These are phyloP conservation scores for Flaveria bidentis DNA, from an alignment of 129 eudicot genomes.

Conservation along the genomic window DNA sequence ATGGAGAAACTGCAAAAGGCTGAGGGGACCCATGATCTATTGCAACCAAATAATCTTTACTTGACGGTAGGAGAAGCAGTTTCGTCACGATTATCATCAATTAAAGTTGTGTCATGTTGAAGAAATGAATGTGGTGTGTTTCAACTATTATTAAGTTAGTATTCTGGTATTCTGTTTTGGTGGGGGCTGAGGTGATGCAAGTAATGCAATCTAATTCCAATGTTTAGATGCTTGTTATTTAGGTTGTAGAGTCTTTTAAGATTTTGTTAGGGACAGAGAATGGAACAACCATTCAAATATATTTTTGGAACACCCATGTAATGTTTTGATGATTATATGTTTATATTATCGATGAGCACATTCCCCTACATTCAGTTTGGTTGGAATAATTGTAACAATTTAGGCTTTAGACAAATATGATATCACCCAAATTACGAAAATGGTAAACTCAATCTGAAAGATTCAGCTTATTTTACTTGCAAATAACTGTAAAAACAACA, in stretches of 20 bases:
- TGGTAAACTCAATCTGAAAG: background rate
- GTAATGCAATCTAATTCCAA: conserved; percentile 28
- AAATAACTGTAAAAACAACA: too few relatives aligned
- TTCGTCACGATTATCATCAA: conserved; percentile 44
- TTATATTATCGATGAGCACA: background rate
- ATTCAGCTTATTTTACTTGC: background rate
- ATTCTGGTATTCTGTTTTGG: background rate
- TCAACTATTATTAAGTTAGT: conserved; percentile 6
- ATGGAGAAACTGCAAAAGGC: conserved; percentile 68
- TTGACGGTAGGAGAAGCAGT: conserved; percentile 90
- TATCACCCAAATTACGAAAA: too few relatives aligned
- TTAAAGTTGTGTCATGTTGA: conserved; percentile 49
- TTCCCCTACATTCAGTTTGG: background rate
- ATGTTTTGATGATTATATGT: conserved; percentile 33
- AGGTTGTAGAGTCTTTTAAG: conserved; percentile 20
- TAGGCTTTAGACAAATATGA: too few relatives aligned
- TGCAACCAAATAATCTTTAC: conserved; percentile 56
- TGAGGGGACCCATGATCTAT: conserved; percentile 44
- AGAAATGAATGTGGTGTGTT: background rate
- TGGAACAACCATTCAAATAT: conserved; percentile 21
- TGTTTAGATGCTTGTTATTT: conserved; percentile 26
- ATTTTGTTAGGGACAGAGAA: conserved; percentile 19
- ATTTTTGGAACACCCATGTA: background rate
- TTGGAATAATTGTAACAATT: too few relatives aligned
- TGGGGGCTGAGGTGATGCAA: conserved; percentile 7